Percentiles rank a stretch among this genome's conserved stretches.
These are phyloP conservation scores for Phialophora expanda DNA, from an alignment of 2,329 filamentous ascomycete species.

Conservation along the genomic window DNA sequence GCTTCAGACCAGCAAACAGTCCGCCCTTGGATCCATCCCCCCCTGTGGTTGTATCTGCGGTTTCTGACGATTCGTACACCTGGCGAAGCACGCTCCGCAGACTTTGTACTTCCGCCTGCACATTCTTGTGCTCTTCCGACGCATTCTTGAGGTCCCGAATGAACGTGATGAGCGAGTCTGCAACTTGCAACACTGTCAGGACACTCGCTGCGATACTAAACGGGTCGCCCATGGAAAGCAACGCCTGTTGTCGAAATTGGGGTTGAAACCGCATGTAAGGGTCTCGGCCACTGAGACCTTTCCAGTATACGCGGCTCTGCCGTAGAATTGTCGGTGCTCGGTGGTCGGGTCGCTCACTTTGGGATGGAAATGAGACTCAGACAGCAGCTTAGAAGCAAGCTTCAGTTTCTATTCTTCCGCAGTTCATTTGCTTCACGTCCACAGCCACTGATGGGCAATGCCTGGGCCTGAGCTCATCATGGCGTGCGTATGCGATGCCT, in stretches of 20 bases:
- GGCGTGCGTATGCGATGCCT: background rate
- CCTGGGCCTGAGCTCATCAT: background rate
- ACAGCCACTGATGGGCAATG: background rate
- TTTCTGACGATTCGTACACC: background rate
- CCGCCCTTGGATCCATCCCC: background rate
- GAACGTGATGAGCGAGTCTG: constrained; percentile 8
- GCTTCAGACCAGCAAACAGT: background rate
- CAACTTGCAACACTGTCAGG: constrained; percentile 11
- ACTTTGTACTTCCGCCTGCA: background rate
- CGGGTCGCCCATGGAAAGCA: constrained; percentile 9
- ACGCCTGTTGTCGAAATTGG: background rate
- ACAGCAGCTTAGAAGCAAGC: background rate
- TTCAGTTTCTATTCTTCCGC: background rate
- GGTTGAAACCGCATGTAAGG: background rate
- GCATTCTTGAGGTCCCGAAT: constrained; percentile 12
- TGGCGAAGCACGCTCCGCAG: constrained; percentile 4
- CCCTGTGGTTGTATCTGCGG: background rate
- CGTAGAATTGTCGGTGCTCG: background rate
- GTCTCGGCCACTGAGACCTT: background rate
- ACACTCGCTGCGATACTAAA: constrained; percentile 10
- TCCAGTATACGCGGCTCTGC: background rate
- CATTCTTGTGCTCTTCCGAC: constrained; percentile 5
- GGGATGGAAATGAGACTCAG: background rate
- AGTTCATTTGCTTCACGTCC: background rate
- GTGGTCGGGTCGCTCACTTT: background rate